A percentile compares a stretch with the other conserved stretches of the same genome.
phyloP scores from a whole-genome alignment of 805 yeast species.

The Priceomyces medius region DNA sequence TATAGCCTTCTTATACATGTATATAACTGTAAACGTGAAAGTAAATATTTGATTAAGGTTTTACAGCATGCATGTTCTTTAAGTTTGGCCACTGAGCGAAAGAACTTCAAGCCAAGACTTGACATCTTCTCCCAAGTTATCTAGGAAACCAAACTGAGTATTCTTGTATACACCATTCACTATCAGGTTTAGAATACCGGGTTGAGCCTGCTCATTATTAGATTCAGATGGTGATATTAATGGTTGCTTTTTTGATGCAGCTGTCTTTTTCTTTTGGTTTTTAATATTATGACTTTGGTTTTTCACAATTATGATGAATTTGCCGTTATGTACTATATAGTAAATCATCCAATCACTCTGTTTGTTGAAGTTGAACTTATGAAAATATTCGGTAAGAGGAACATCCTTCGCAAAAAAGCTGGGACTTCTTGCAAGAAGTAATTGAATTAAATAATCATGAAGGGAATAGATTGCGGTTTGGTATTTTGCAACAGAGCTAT shows the following conservation, averaged over 20 bases:
- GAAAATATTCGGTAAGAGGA: slow-evolving; percentile 33
- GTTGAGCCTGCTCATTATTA: neutral
- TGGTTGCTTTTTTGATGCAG: slow-evolving; percentile 6
- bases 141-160: slow-evolving; percentile 37
- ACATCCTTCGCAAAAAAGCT: slow-evolving; percentile 21
- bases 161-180: slow-evolving; percentile 28
- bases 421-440: slow-evolving; percentile 24
- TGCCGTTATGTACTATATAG: slow-evolving; percentile 27
- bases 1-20: too few species aligned
- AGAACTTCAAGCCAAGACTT: slow-evolving; percentile 39
- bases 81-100: slow-evolving; percentile 18
- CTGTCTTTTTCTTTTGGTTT: slow-evolving; percentile 10
- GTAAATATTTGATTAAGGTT: too few species aligned
- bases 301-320: slow-evolving; percentile 34
- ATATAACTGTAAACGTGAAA: too few species aligned
- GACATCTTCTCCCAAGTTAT: slow-evolving; percentile 43
- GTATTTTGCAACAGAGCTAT: slow-evolving; percentile 12
- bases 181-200: slow-evolving; percentile 7
- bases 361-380: slow-evolving; percentile 39
- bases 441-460: slow-evolving; percentile 36
- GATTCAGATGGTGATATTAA: slow-evolving; percentile 5
- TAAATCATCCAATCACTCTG: slow-evolving; percentile 44
- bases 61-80: too few species aligned
- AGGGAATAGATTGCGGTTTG: slow-evolving; percentile 34
- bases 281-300: slow-evolving; percentile 26